Conservation (phyloP, 768 basidiomycete genomes). For the Boletus coccyginus region DNA sequence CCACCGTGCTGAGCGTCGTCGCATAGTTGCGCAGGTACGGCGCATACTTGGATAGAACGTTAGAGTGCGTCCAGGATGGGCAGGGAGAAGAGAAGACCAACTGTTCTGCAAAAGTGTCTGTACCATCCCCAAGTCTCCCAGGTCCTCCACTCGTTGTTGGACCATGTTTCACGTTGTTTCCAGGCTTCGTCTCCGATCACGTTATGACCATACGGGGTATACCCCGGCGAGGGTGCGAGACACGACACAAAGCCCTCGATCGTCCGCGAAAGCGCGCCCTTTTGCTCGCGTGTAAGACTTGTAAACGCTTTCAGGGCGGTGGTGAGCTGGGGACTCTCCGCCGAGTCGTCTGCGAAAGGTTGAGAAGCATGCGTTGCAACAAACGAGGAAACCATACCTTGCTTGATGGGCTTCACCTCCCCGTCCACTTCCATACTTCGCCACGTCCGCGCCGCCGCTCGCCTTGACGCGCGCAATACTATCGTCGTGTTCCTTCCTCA, state of each 20-base stretch:
- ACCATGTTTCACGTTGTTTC: constrained; percentile 69
- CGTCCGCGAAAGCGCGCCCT: constrained; percentile 64
- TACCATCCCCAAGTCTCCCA: constrained; percentile 95
- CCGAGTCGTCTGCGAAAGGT: constrained; percentile 38
- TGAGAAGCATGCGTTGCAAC: neutral
- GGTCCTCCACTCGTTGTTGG: constrained; percentile 69
- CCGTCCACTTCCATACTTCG: constrained; percentile 68
- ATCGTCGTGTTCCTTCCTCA: constrained; percentile 90
- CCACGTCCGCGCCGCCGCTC: constrained; percentile 47
- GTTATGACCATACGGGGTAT: constrained; percentile 42
- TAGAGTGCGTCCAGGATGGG: neutral
- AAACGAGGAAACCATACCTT: constrained; percentile 6
- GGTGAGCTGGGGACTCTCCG: constrained; percentile 66
- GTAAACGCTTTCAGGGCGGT: constrained; percentile 74
- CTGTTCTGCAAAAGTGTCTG: constrained; percentile 80
- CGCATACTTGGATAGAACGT: constrained; percentile 53
- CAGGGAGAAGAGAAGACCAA: constrained; percentile 36
- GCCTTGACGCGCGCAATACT: constrained; percentile 74
- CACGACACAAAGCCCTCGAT: constrained; percentile 73
- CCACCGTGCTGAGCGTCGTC: constrained; percentile 66
- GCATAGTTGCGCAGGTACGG: constrained; percentile 75
- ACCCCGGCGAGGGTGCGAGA: constrained; percentile 46
- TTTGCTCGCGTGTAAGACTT: constrained; percentile 74
- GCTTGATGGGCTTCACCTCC: constrained; percentile 62
- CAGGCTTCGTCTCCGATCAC: constrained; percentile 68